These are phyloP conservation scores for Podospora conica DNA, from an alignment of 495 filamentous ascomycete species.

Conservation along the genomic window DNA sequence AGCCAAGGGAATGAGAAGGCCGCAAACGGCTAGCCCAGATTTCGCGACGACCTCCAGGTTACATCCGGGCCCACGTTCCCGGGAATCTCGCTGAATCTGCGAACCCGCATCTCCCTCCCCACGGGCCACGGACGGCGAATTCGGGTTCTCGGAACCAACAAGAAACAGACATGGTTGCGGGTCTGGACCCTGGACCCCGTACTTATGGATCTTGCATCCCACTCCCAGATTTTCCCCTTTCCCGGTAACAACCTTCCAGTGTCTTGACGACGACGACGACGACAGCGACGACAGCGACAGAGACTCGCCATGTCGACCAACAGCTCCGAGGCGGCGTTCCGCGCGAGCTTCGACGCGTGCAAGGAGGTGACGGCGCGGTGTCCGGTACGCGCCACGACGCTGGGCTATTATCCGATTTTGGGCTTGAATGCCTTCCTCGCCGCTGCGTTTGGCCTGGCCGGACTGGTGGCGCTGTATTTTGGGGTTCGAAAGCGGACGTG, in stretches of 20 bases:
- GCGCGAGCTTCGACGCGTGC: conserved; percentile 39
- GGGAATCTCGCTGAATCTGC: neutral
- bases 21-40: neutral
- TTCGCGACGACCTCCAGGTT: neutral
- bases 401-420: conserved; percentile 61
- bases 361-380: conserved; percentile 43
- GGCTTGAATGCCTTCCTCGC: conserved; percentile 58
- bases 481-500: conserved; percentile 60
- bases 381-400: conserved; percentile 54
- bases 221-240: neutral
- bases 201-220: neutral
- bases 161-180: neutral
- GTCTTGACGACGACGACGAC: neutral
- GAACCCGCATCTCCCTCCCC: neutral
- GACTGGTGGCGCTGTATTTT: conserved; percentile 39
- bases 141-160: neutral
- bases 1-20: neutral
- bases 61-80: neutral
- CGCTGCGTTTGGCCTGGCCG: conserved; percentile 48
- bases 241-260: neutral
- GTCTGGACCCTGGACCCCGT: neutral
- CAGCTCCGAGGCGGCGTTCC: conserved; percentile 10
- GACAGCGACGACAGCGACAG: neutral
- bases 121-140: neutral
- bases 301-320: conserved; percentile 11